A percentile compares a stretch with the other conserved stretches of the same genome.
Conservation (phyloP, 2,329 filamentous ascomycete genomes). For the Xylaria sp. region DNA sequence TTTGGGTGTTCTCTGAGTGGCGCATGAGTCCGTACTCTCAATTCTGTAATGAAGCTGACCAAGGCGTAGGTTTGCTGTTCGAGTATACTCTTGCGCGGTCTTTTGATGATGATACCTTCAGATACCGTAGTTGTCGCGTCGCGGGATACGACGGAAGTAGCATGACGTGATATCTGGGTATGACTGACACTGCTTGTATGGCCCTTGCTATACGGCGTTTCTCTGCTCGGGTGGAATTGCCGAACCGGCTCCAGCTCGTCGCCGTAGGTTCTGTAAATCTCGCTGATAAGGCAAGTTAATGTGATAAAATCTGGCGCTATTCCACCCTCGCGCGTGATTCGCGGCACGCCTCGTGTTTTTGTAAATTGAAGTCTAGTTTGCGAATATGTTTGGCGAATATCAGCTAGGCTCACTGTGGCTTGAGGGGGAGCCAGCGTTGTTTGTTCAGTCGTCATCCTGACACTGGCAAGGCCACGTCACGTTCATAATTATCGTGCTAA, state of each 20-base stretch:
- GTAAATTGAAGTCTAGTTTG: background rate
- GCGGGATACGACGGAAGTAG: background rate
- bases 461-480: background rate
- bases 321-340: constrained; percentile 2
- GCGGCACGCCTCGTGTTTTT: background rate
- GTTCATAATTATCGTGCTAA: background rate
- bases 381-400: constrained; percentile 9
- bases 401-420: background rate
- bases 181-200: constrained; percentile 10
- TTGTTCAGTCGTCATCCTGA: constrained; percentile 1
- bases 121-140: background rate
- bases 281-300: constrained; percentile 5
- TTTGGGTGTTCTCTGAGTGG: constrained; percentile 9
- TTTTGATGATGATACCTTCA: constrained; percentile 10
- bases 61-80: constrained; percentile 11
- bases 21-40: constrained; percentile 8
- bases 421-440: background rate
- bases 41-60: constrained; percentile 14
- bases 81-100: constrained; percentile 11
- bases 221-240: constrained; percentile 8
- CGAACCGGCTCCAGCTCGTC: constrained; percentile 2
- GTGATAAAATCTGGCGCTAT: constrained; percentile 14
- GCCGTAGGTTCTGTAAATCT: constrained; percentile 4
- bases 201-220: constrained; percentile 3
- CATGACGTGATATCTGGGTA: constrained; percentile 1